Conservation (phyloP, 1,139 yeast genomes). For the Arxiozyma slooffiae region DNA sequence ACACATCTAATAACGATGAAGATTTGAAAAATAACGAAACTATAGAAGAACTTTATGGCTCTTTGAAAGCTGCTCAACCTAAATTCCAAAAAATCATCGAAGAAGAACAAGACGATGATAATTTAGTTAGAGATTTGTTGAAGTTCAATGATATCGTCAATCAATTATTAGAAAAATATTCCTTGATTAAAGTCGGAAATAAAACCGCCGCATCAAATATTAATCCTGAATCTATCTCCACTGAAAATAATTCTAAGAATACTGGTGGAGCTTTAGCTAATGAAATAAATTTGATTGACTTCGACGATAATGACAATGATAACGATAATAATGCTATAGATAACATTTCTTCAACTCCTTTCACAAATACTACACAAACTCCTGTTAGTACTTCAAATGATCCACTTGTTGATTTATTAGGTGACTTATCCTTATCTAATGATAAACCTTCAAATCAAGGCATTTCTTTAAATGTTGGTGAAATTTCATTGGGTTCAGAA, state of each 20-base stretch:
- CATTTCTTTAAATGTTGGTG: slow-evolving; percentile 30
- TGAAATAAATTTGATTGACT: slow-evolving; percentile 63
- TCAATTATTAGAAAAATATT: slow-evolving; percentile 57
- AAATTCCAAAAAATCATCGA: slow-evolving; percentile 74
- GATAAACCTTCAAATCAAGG: slow-evolving; percentile 17
- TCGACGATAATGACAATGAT: slow-evolving; percentile 50
- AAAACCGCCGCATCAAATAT: slow-evolving; percentile 51
- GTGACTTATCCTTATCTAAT: slow-evolving; percentile 35
- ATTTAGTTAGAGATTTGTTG: slow-evolving; percentile 55
- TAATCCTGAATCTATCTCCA: slow-evolving; percentile 23
- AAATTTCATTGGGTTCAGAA: background rate
- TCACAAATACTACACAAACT: slow-evolving; percentile 1
- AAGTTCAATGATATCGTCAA: slow-evolving; percentile 71
- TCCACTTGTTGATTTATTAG: slow-evolving; percentile 26
- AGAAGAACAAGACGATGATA: slow-evolving; percentile 64
- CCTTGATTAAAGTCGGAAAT: slow-evolving; percentile 56
- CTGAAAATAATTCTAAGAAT: slow-evolving; percentile 6
- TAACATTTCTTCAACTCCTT: slow-evolving; percentile 8
- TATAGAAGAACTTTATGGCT: slow-evolving; percentile 61
- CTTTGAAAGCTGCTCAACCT: slow-evolving; percentile 80
- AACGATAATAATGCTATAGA: slow-evolving; percentile 16
- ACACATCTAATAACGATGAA: slow-evolving; percentile 40
- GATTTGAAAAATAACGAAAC: slow-evolving; percentile 57
- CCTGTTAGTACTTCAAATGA: slow-evolving; percentile 6
- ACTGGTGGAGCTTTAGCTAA: slow-evolving; percentile 26